Evolutionary conservation across 169 alveolate genomes (phyloP), one percentile per base, ranked within the genome.

Genomic region (Eimeria praecox): DNA sequence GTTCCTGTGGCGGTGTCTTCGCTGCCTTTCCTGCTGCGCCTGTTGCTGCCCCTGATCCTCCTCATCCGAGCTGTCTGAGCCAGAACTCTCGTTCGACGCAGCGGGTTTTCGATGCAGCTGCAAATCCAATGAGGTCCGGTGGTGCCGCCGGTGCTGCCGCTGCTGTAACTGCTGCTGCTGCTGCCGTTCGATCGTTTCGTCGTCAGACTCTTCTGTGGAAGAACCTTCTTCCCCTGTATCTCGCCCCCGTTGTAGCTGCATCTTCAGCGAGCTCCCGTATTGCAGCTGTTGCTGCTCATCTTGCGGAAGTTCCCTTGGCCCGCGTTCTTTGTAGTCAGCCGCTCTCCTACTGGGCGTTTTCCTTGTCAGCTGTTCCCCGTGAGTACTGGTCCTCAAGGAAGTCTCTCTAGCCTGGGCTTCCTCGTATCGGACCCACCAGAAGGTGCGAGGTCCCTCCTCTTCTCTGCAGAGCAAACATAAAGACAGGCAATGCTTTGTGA

Each of bases 381-480:
- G 56, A 16, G 62, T 35, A 38, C 62, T 75, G 86, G 86, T 20
- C 38, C 33, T 75, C 52, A 40, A 40, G 40, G 35, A 14, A 14
- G 27, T 16, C 16, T 75, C 86, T 24, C 18, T 27, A 1, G 35
- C 24, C 59, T 40, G 62, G 40, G 27, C 62, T 35, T 12, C 56
- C 24, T 42, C 18, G 86, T 20, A 6, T 6, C 20, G 22, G 30
- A 42, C 62, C 86, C 86, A 75, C 86, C 86, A 75, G 38, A 75
- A 75, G 86, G 40, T 14, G 86, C 86, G n/a, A 2, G 86, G 86
- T 35, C 86, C 86, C 86, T 75, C 86, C 59, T 12, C 86, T 75
- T 75, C 86, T 44, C 86, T 75, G 78, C 78, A 75, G 59, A 40
- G 33, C 38, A 73, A 38, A 40, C 86, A 75, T 16, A 38, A 75